Conservation (phyloP, 306 rosid genomes). For the Pterocarpus santalinus region DNA sequence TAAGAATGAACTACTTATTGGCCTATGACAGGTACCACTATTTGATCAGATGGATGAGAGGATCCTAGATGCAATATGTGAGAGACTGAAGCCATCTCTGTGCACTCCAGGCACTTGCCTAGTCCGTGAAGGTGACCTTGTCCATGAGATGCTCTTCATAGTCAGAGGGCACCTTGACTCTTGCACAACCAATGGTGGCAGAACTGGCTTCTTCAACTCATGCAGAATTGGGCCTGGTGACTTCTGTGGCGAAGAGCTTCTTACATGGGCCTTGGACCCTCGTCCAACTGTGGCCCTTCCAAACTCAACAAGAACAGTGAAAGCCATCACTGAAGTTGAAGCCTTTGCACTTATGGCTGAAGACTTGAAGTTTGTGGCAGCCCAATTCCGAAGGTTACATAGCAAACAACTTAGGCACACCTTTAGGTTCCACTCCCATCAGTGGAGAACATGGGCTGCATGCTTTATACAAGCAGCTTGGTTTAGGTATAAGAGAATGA, state of each 20-base stretch:
- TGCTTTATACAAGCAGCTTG: conserved; percentile 75
- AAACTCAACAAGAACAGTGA: conserved; percentile 61
- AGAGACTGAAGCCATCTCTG: conserved; percentile 64
- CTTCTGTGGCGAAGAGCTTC: conserved; percentile 71
- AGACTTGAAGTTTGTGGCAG: conserved; percentile 64
- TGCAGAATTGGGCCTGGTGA: conserved; percentile 67
- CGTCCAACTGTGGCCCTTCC: conserved; percentile 57
- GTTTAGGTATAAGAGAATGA: conserved; percentile 59
- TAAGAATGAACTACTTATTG: no score
- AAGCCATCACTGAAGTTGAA: conserved; percentile 65
- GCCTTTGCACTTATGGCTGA: conserved; percentile 69
- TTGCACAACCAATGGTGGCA: conserved; percentile 66
- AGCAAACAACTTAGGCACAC: conserved; percentile 63
- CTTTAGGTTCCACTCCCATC: conserved; percentile 59
- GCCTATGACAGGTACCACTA: conserved; percentile 57
- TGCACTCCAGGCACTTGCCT: conserved; percentile 55
- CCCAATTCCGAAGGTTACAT: conserved; percentile 67
- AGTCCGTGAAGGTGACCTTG: conserved; percentile 68
- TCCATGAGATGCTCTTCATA: conserved; percentile 65
- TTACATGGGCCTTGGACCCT: conserved; percentile 70
- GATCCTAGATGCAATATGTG: conserved; percentile 70
- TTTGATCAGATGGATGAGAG: conserved; percentile 70
- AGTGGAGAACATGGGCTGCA: conserved; percentile 76
- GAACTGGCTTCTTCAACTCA: conserved; percentile 65
- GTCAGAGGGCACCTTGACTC: conserved; percentile 63